Conservation (phyloP, 257 asterid species). For the Plantago elongata region DNA sequence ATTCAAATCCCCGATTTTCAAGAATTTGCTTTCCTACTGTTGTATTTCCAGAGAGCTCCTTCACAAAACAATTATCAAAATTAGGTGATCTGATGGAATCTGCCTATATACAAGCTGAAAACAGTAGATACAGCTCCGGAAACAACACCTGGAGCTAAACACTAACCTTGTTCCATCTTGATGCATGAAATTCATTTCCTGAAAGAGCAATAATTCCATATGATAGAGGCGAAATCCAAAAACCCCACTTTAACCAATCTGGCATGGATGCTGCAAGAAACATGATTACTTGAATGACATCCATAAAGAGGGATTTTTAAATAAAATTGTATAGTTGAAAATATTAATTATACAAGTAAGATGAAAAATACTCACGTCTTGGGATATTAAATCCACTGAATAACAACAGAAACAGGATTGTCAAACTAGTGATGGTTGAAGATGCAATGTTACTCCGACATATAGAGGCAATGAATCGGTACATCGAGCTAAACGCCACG, state of each 20-base stretch:
- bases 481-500: constrained; percentile 54
- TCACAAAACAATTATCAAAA: neutral
- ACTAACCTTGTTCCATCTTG: constrained; percentile 63
- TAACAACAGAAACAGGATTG: constrained; percentile 32
- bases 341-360: neutral
- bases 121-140: no score
- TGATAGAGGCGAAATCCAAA: constrained; percentile 65
- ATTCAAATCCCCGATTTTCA: constrained; percentile 46
- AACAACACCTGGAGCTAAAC: neutral
- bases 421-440: constrained; percentile 40
- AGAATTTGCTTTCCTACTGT: constrained; percentile 53
- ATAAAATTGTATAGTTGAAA: neutral
- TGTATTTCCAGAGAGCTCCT: constrained; percentile 30
- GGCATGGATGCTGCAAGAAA: constrained; percentile 66
- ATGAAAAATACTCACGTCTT: constrained; percentile 34
- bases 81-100: no score
- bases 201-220: constrained; percentile 71
- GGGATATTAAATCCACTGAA: constrained; percentile 66
- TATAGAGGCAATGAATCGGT: constrained; percentile 58
- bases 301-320: neutral
- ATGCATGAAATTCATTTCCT: constrained; percentile 59
- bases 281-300: neutral
- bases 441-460: constrained; percentile 43
- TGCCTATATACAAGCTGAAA: no score
- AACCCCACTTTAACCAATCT: constrained; percentile 61